A percentile compares a stretch with the other conserved stretches of the same genome.
phyloP scores from a whole-genome alignment of 164 flowering plant genomes.

The Tetrastigma voinierianum region DNA sequence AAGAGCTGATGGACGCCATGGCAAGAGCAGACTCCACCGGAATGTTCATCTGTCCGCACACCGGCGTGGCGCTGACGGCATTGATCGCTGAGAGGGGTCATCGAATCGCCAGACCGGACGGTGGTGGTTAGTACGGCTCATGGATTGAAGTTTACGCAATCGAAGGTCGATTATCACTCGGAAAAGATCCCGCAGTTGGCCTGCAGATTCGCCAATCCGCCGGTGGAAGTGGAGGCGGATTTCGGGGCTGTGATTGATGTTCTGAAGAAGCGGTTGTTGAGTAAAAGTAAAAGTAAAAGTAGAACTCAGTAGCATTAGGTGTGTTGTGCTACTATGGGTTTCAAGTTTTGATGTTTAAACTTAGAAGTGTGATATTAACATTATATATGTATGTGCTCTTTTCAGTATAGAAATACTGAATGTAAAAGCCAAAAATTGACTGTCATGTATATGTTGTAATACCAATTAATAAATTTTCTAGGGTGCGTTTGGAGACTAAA shows the following conservation, averaged over 20 bases:
- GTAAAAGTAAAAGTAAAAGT: too few species aligned
- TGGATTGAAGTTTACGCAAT: slow-evolving; percentile 87
- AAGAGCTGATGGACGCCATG: slow-evolving; percentile 89
- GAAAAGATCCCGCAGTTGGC: slow-evolving; percentile 55
- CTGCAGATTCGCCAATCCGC: slow-evolving; percentile 61
- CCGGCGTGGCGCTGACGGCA: slow-evolving; percentile 87
- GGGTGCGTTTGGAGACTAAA: too few species aligned
- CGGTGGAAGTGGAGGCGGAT: slow-evolving; percentile 60
- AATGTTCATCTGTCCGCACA: slow-evolving; percentile 90
- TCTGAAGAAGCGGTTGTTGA: slow-evolving; percentile 39
- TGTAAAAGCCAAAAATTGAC: too few species aligned
- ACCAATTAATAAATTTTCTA: too few species aligned
- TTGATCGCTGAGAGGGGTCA: slow-evolving; percentile 73
- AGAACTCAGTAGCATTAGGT: neutral
- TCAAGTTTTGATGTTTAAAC: too few species aligned
- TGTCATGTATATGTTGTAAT: too few species aligned
- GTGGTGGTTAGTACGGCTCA: slow-evolving; percentile 97
- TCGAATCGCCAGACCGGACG: slow-evolving; percentile 57
- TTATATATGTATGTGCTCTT: too few species aligned
- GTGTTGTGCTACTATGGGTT: too few species aligned
- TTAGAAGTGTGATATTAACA: too few species aligned
- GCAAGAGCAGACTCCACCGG: slow-evolving; percentile 83
- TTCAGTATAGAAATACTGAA: too few species aligned
- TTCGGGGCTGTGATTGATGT: slow-evolving; percentile 78
- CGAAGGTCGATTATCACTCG: slow-evolving; percentile 80